A percentile compares a stretch with the other conserved stretches of the same genome.
Evolutionary conservation across 495 filamentous ascomycete genomes (phyloP).

Genomic region (Mycothermus thermophilus): DNA sequence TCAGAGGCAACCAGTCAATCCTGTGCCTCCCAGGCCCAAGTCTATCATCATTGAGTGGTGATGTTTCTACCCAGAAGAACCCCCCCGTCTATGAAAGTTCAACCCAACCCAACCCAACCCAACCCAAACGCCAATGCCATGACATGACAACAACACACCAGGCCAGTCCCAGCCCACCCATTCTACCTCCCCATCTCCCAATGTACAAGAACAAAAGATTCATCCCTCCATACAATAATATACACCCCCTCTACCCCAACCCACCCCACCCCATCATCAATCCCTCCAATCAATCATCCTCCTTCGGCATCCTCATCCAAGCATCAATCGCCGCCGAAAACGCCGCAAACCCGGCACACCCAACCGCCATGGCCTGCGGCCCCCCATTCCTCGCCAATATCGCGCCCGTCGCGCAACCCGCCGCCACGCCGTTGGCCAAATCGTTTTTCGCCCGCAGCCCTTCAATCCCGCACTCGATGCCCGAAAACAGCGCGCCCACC

Average conservation of each 20-base stretch:
- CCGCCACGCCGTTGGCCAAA: slow-evolving; percentile 70
- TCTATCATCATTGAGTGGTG: too few relatives aligned
- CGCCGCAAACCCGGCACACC: slow-evolving; percentile 89
- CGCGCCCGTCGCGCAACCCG: slow-evolving; percentile 85
- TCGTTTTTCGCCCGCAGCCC: slow-evolving; percentile 88
- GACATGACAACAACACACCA: too few relatives aligned
- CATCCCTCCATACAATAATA: not conserved
- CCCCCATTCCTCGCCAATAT: slow-evolving; percentile 73
- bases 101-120: too few relatives aligned
- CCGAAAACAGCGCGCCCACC: slow-evolving; percentile 77
- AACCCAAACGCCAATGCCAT: too few relatives aligned
- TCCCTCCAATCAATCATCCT: slow-evolving; percentile 25
- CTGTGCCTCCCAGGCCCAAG: too few relatives aligned
- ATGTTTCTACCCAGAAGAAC: too few relatives aligned
- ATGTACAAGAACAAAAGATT: too few relatives aligned
- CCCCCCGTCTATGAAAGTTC: too few relatives aligned
- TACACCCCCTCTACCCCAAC: not conserved
- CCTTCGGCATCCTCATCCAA: slow-evolving; percentile 59
- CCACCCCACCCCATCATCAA: not conserved
- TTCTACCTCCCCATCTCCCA: too few relatives aligned
- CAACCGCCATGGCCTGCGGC: slow-evolving; percentile 76
- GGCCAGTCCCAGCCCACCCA: too few relatives aligned
- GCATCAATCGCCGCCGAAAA: slow-evolving; percentile 92
- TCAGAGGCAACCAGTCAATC: too few relatives aligned
- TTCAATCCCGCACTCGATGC: slow-evolving; percentile 93